phyloP scores from a whole-genome alignment of 2,329 filamentous ascomycete species.

The Ilyonectria destructans region DNA sequence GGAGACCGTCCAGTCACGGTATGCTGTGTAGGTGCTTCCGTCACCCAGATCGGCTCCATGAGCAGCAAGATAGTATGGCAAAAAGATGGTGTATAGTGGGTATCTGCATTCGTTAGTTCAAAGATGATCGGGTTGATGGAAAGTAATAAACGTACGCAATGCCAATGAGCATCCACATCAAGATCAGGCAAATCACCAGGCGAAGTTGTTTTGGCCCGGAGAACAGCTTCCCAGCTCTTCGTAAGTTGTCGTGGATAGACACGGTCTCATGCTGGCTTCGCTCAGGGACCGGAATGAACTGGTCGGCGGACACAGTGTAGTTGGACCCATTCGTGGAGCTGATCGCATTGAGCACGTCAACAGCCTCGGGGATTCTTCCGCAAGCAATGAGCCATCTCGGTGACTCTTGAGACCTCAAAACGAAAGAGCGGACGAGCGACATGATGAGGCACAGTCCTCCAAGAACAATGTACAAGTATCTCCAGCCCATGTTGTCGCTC shows the following conservation, averaged over 20 bases:
- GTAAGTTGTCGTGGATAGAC: conserved; percentile 18
- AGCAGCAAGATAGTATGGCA: conserved; percentile 61
- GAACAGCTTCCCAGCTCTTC: conserved; percentile 20
- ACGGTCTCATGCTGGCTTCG: neutral
- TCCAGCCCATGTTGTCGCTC: conserved; percentile 61
- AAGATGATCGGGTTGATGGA: neutral
- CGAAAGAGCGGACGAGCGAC: conserved; percentile 57
- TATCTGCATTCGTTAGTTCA: conserved; percentile 45
- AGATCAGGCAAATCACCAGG: conserved; percentile 45
- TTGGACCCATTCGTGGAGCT: conserved; percentile 47
- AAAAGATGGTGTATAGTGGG: conserved; percentile 62
- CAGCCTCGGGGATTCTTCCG: conserved; percentile 61
- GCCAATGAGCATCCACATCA: conserved; percentile 61
- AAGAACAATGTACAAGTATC: conserved; percentile 59
- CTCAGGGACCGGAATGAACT: conserved; percentile 12
- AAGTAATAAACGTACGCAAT: conserved; percentile 50
- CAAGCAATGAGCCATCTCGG: conserved; percentile 59
- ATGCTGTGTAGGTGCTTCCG: conserved; percentile 47
- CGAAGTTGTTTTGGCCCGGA: conserved; percentile 20
- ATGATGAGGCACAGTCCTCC: conserved; percentile 58
- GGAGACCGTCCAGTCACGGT: conserved; percentile 52
- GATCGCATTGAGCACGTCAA: conserved; percentile 62
- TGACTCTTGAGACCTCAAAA: conserved; percentile 60
- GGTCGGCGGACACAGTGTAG: conserved; percentile 9
- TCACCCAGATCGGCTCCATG: conserved; percentile 51